Conservation (phyloP, 2,329 filamentous ascomycete species). For the Sarocladiaceae sp. region DNA sequence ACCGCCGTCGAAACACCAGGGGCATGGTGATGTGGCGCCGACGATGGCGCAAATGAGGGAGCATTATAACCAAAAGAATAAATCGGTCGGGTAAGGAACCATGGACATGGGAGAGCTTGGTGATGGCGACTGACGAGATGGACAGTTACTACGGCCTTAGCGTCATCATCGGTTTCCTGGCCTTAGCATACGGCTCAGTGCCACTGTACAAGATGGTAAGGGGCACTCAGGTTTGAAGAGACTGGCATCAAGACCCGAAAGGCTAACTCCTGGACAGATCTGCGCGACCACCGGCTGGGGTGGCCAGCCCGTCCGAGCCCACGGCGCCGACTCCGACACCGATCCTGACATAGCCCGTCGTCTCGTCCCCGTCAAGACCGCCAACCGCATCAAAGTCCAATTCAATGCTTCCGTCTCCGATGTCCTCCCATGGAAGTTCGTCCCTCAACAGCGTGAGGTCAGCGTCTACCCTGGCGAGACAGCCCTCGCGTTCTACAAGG, state of each 20-base stretch:
- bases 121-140: constrained; percentile 5
- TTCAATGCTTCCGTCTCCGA: constrained; percentile 96
- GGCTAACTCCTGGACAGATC: constrained; percentile 46
- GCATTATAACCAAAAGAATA: constrained; percentile 64
- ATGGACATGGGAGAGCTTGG: constrained; percentile 8
- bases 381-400: constrained; percentile 86
- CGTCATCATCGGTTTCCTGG: constrained; percentile 74
- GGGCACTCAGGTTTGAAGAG: constrained; percentile 1
- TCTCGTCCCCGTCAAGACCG: constrained; percentile 73
- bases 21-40: constrained; percentile 12
- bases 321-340: constrained; percentile 49
- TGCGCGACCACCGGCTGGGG: constrained; percentile 88
- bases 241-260: not conserved
- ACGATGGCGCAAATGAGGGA: constrained; percentile 61
- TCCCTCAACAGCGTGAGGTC: constrained; percentile 94
- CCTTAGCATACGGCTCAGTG: constrained; percentile 77
- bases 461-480: constrained; percentile 94
- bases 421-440: constrained; percentile 95
- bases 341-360: constrained; percentile 67
- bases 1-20: constrained; percentile 16
- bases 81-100: constrained; percentile 44
- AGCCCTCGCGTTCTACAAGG: constrained; percentile 94
- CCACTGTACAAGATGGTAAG: constrained; percentile 82
- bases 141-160: constrained; percentile 69
- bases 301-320: constrained; percentile 84